These are phyloP conservation scores for Calonectria multiphialidica DNA, from an alignment of 2,329 filamentous ascomycete species.

Conservation along the genomic window DNA sequence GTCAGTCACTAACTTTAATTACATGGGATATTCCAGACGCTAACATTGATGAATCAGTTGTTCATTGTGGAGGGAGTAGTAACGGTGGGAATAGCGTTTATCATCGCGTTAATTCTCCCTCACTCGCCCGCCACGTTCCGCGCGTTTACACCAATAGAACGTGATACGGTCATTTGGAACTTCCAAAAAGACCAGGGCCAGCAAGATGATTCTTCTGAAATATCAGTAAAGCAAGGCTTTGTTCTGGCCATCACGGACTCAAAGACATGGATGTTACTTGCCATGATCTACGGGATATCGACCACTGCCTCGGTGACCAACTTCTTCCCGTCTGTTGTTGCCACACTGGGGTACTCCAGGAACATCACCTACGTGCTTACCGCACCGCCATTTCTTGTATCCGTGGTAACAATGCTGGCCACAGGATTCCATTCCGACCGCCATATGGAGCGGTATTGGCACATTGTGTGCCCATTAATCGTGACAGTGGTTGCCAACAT, in stretches of 20 bases:
- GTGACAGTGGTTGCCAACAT: background rate
- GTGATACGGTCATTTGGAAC: conserved; percentile 9
- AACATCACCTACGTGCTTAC: background rate
- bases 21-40: too few relatives aligned
- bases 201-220: background rate
- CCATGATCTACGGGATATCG: conserved; percentile 3
- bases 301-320: conserved; percentile 4
- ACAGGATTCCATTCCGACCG: background rate
- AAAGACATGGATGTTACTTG: conserved; percentile 7
- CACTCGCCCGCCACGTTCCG: background rate
- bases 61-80: conserved; percentile 16
- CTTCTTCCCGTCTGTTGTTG: conserved; percentile 8
- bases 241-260: background rate
- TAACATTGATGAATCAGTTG: background rate
- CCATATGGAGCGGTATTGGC: background rate
- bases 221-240: conserved; percentile 40
- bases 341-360: background rate
- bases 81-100: background rate
- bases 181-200: conserved; percentile 10
- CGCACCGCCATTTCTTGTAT: background rate
- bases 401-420: background rate
- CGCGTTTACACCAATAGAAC: background rate
- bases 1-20: background rate
- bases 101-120: conserved; percentile 13
- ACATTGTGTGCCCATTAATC: background rate